phyloP scores from a whole-genome alignment of 441 rosid species.

The Macaranga tanarius region DNA sequence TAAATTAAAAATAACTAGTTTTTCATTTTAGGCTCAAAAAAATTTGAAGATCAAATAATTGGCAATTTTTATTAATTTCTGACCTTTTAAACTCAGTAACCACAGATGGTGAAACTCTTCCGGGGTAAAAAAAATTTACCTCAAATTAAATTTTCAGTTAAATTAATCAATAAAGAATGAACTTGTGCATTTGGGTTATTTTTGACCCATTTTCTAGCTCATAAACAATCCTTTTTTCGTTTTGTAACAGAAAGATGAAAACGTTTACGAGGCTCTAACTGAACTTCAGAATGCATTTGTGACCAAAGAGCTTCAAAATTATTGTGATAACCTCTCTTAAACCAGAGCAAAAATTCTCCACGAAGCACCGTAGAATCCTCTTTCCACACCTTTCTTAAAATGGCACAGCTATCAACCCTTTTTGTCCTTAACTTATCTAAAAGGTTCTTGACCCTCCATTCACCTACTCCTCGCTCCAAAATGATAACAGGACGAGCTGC shows the following conservation, averaged over 20 bases:
- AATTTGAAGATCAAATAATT: too few species aligned
- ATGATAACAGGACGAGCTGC: conserved; percentile 58
- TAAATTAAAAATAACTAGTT: too few species aligned
- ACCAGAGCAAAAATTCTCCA: conserved; percentile 63
- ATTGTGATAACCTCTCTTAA: conserved; percentile 53
- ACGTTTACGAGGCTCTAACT: conserved; percentile 38
- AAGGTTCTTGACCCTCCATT: conserved; percentile 62
- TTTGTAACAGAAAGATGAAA: not conserved
- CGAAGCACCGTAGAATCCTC: conserved; percentile 45
- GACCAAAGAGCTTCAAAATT: conserved; percentile 59
- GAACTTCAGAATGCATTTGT: conserved; percentile 53
- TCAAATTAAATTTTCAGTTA: too few species aligned
- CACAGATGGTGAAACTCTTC: too few species aligned
- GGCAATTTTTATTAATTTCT: too few species aligned
- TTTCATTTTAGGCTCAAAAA: too few species aligned
- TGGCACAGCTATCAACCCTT: conserved; percentile 47
- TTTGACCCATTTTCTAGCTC: too few species aligned
- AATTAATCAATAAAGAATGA: too few species aligned
- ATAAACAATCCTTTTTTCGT: too few species aligned
- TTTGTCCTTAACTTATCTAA: conserved; percentile 40
- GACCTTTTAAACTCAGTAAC: too few species aligned
- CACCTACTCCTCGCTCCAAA: conserved; percentile 53
- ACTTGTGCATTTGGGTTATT: too few species aligned
- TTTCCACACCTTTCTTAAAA: conserved; percentile 54
- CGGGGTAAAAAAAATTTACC: too few species aligned